Conservation (phyloP, 345 rosid species). For the Camelina laxa region DNA sequence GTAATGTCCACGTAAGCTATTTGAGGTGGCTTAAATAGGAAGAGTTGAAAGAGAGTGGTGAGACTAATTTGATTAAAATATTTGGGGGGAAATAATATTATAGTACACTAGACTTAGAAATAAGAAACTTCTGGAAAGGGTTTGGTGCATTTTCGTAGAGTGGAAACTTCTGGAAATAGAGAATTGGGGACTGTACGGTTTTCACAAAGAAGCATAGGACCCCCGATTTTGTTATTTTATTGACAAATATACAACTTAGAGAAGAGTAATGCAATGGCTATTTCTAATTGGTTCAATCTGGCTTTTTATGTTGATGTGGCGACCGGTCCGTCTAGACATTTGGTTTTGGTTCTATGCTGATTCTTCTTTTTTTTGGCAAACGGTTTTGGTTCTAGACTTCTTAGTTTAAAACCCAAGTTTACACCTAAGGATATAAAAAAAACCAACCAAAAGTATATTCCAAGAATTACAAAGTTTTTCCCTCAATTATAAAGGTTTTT, state of each 20-base stretch:
- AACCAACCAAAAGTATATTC: background rate
- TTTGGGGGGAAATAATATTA: constrained; percentile 29
- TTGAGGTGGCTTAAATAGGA: constrained; percentile 15
- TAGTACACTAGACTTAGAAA: constrained; percentile 44
- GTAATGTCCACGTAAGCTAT: constrained; percentile 28
- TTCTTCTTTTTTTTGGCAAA: no score
- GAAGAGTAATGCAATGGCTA: background rate
- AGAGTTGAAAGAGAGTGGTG: constrained; percentile 3
- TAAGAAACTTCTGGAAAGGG: constrained; percentile 58
- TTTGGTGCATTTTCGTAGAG: background rate
- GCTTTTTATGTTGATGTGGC: constrained; percentile 15
- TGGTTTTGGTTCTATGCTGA: background rate
- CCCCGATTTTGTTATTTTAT: background rate
- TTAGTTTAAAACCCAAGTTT: background rate
- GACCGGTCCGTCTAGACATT: background rate
- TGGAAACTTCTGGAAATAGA: constrained; percentile 37
- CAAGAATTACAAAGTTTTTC: background rate
- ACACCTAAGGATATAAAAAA: background rate
- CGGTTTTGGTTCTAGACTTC: background rate
- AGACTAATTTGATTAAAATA: constrained; percentile 26
- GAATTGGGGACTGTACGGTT: constrained; percentile 34
- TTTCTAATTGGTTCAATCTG: background rate
- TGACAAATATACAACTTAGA: background rate
- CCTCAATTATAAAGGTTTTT: background rate
- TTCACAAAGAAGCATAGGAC: background rate